Evolutionary conservation across 306 rosid genomes (phyloP).

Genomic region (Pueraria montana): DNA sequence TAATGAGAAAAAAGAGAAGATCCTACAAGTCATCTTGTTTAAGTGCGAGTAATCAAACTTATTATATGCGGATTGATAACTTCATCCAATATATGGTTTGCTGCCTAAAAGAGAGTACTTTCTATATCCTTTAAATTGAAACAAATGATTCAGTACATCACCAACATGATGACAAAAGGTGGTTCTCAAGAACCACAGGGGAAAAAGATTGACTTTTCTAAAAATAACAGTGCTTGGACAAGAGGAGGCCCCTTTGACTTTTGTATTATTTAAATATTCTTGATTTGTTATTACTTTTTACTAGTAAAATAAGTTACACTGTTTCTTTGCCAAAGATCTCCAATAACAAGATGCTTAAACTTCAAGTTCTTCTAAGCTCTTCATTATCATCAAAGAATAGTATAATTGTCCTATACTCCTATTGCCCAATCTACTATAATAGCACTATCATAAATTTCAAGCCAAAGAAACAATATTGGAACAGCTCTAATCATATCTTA

Average conservation of each 20-base stretch:
- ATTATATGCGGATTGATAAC: background rate
- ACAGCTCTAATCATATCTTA: background rate
- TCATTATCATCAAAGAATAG: conserved; percentile 3
- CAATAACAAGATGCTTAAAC: background rate
- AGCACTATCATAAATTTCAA: background rate
- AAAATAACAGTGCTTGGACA: background rate
- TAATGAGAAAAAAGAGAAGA: background rate
- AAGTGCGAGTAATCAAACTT: background rate
- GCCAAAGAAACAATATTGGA: background rate
- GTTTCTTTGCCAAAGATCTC: background rate
- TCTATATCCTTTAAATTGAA: background rate
- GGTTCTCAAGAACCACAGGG: background rate
- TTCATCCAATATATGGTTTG: background rate
- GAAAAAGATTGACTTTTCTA: background rate
- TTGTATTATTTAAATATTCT: background rate
- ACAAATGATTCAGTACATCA: background rate
- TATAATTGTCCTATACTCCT: background rate
- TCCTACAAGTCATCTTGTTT: background rate
- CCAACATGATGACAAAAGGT: background rate
- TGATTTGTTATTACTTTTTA: conserved; percentile 1
- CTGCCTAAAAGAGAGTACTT: background rate
- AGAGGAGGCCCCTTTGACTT: background rate
- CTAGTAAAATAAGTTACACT: background rate
- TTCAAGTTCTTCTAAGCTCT: background rate
- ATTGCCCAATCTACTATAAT: background rate